phyloP scores from a whole-genome alignment of 495 filamentous ascomycete species.

The Xylaria curta region DNA sequence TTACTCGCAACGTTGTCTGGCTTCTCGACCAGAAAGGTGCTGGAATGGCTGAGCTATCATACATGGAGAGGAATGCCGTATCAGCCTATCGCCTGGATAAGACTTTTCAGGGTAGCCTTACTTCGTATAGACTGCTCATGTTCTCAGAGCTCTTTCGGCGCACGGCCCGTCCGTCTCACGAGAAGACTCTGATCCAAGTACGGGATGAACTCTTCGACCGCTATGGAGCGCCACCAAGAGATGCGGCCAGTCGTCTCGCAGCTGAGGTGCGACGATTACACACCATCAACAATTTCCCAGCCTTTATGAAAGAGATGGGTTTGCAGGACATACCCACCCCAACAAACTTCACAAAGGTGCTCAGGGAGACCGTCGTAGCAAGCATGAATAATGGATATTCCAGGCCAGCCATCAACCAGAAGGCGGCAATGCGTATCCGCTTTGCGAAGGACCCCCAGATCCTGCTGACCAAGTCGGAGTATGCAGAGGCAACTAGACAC shows the following conservation, averaged over 20 bases:
- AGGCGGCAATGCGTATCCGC: conserved; percentile 4
- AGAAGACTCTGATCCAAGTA: conserved; percentile 44
- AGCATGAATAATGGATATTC: conserved; percentile 55
- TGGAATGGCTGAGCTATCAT: conserved; percentile 51
- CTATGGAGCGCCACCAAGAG: conserved; percentile 54
- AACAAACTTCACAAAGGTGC: conserved; percentile 42
- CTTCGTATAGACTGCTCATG: conserved; percentile 60
- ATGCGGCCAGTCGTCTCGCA: conserved; percentile 48
- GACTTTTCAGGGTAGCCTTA: conserved; percentile 54
- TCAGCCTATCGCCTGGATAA: conserved; percentile 55
- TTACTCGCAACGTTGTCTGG: conserved; percentile 60
- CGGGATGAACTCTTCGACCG: conserved; percentile 54
- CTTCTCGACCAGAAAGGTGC: conserved; percentile 52
- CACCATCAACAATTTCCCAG: conserved; percentile 48
- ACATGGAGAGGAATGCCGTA: conserved; percentile 48
- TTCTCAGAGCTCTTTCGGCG: conserved; percentile 58
- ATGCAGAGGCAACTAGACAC: not conserved
- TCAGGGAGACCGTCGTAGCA: conserved; percentile 45
- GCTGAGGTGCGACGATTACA: conserved; percentile 52
- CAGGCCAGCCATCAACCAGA: conserved; percentile 14
- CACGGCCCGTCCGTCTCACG: conserved; percentile 47
- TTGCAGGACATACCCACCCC: conserved; percentile 37
- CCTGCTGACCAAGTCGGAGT: not conserved
- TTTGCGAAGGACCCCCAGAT: not conserved
- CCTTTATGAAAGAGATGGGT: conserved; percentile 53